Conservation (phyloP, 352 stramenopile genomes). For the Globisporangium spiculum region DNA sequence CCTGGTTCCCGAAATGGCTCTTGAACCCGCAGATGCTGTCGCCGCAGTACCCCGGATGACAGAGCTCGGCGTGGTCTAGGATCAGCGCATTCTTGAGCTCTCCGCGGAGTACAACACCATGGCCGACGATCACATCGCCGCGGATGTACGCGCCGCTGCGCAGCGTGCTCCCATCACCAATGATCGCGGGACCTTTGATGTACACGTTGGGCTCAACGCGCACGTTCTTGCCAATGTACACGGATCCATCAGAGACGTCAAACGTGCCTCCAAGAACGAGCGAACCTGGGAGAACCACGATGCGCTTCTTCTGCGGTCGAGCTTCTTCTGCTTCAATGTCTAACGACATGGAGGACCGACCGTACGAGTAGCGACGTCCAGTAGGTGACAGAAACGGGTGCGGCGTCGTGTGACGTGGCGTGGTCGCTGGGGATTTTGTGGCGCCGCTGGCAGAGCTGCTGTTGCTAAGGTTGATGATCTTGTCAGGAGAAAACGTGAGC, state of each 20-base stretch:
- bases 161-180: slow-evolving; percentile 55
- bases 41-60: slow-evolving; percentile 70
- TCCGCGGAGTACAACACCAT: slow-evolving; percentile 56
- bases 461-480: slow-evolving; percentile 50
- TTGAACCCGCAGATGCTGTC: slow-evolving; percentile 74
- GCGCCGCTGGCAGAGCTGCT: neutral
- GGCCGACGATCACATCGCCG: slow-evolving; percentile 61
- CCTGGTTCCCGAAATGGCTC: slow-evolving; percentile 83
- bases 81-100: slow-evolving; percentile 76
- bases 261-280: slow-evolving; percentile 61
- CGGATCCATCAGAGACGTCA: slow-evolving; percentile 66
- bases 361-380: slow-evolving; percentile 24
- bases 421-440: neutral
- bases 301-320: slow-evolving; percentile 27
- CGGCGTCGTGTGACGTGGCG: slow-evolving; percentile 4
- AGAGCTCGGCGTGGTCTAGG: slow-evolving; percentile 69
- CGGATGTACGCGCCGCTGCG: slow-evolving; percentile 68
- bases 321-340: slow-evolving; percentile 23
- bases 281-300: slow-evolving; percentile 48
- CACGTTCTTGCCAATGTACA: slow-evolving; percentile 57
- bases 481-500: slow-evolving; percentile 47
- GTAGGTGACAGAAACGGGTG: slow-evolving; percentile 13
- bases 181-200: slow-evolving; percentile 76
- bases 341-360: slow-evolving; percentile 26
- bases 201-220: slow-evolving; percentile 66